Evolutionary conservation across 2,329 filamentous ascomycete genomes (phyloP).

Genomic region (Colletotrichum plurivorum): DNA sequence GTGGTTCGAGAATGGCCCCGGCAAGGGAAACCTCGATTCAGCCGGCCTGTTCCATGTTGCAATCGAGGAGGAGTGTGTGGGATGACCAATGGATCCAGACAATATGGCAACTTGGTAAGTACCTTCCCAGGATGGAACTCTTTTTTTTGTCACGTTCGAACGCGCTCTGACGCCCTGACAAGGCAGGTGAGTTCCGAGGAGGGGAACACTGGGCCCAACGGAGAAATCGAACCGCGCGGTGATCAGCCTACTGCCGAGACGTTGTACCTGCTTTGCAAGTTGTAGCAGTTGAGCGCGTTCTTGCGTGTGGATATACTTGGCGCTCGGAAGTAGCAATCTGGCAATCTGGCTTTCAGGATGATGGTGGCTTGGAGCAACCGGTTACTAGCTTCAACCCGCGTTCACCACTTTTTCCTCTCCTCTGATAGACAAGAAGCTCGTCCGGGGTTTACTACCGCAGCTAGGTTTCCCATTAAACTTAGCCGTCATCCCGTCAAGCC

Average conservation of each 20-base stretch:
- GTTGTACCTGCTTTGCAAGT: neutral
- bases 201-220: neutral
- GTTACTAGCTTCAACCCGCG: too few species aligned
- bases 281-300: neutral
- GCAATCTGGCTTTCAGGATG: neutral
- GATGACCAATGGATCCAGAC: constrained; percentile 4
- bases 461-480: neutral
- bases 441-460: too few species aligned
- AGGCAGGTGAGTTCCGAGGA: neutral
- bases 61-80: constrained; percentile 11
- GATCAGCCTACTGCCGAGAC: neutral
- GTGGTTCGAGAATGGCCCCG: neutral
- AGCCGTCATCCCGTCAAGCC: neutral
- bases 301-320: neutral
- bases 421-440: too few species aligned
- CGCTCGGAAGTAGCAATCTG: neutral
- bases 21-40: constrained; percentile 1
- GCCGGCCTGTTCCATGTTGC: constrained; percentile 34
- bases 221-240: neutral
- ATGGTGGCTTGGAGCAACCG: too few species aligned
- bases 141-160: neutral
- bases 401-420: too few species aligned
- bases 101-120: constrained; percentile 9
- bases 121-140: neutral
- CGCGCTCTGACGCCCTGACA: neutral